Evolutionary conservation across 129 eudicot species (phyloP), one percentile per base, ranked within the genome.

Genomic region (Centaurea solstitialis): DNA sequence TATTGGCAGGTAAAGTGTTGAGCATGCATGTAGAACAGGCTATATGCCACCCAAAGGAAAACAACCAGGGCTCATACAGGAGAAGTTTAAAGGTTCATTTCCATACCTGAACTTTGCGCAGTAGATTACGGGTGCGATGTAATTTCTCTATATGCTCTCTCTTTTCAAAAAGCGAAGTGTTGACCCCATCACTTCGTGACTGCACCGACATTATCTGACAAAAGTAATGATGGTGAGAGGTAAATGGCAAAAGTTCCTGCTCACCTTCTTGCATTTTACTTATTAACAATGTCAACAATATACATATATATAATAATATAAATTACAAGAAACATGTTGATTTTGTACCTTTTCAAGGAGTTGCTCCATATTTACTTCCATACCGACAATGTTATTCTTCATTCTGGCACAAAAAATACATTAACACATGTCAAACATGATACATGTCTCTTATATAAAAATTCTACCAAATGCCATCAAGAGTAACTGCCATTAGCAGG

Each of bases 361-460:
- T 84, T 93, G 93, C 73, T 93, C 99, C 99, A 95, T 95, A 83
- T 95, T 95, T 71, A 90, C 84, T 80, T 95, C 99, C 99, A 95
- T 95, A 62, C 99, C 98, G 68, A 84, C 92, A 37, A 95, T 95
- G 83, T 95, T 93, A 79, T 81, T 95, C 79, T 95, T 95, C 99
- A 95, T 95, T 88, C 99, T 95, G 87, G 68, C 83, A 84, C 24
- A 83, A 62, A 72, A 72, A 17, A 68, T 12, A 18, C 6, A 28
- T 50, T 30, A 47, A 18, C 35, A 79, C 81, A 62, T 43, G 81
- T 35, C 77, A 26, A 33, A 40, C 66, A 62, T 11, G 40, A 26
- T 45, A 57, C 66, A 70, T 11, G 40, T 74, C 18, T 57, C 65
- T 5, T 57, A n/a, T 57, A 17, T 17, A 59, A 45, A 50, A 75